Evolutionary conservation across 495 filamentous ascomycete species (phyloP), one percentile per base, ranked within the genome.

Genomic region (Lindgomyces ingoldianus): DNA sequence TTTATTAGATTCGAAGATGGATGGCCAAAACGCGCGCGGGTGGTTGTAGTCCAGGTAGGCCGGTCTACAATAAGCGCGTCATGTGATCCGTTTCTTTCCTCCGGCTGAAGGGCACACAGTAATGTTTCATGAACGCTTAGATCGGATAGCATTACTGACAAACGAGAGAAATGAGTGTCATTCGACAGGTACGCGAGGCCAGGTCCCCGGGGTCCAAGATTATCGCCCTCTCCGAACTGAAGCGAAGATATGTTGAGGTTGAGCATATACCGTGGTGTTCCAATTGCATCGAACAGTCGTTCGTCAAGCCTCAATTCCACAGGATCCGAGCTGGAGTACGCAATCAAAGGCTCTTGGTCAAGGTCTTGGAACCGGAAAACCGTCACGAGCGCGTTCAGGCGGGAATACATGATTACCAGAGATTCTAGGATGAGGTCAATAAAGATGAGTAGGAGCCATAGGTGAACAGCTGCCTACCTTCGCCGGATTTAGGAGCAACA

Each of bases 361-460:
- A 26, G 21, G 4, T 57, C 52, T 26, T 42, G 30, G 26, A 70
- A 76, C 53, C 53, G 29, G 47, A 69, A 72, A 41, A 65, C 41
- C 2, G 66, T 70, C 22, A 71, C 41, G n/a, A 75, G 51, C n/a
- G 16, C 56, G 41, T 70, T 74, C 11, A 74, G 27, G 1, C 63
- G 61, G 0, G 73, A 75, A 51, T 68, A 68, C 4, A 75, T 19
- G 14, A 72, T 11, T 0, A 73, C 45, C 0, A 65, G 16, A 6
- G 46, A 57, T 4, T 63, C 73, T 75, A 56, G 10, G 4, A 21
- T 4, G 9, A 21, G 0, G 27, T 68, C 42, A 60, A 52, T 46
- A 1, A 22, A 39, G 33, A 25, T 8, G 12, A 52, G 22, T 24
- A 19, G 3, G 25, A 30, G 19, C 22, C 9, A 12, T 6, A 10